A percentile compares a stretch with the other conserved stretches of the same genome.
Conservation (phyloP, 352 stramenopile species). For the Globisporangium polare region DNA sequence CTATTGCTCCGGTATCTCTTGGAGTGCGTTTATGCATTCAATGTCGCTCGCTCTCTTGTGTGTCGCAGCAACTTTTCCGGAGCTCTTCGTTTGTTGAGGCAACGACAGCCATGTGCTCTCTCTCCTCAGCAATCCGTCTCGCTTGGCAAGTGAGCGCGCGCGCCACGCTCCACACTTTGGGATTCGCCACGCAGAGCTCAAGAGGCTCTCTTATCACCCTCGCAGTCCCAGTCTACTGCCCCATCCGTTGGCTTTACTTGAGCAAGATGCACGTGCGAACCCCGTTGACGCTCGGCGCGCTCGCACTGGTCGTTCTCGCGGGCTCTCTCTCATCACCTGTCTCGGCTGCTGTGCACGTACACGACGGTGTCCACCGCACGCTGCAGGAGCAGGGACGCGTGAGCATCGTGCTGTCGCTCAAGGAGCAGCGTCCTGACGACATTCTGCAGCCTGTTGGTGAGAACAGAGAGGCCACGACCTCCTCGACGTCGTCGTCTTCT, state of each 20-base stretch:
- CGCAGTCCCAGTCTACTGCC: neutral
- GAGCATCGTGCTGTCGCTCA: slow-evolving; percentile 36
- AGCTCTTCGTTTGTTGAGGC: neutral
- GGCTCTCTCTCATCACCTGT: neutral
- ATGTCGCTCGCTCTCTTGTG: too few relatives aligned
- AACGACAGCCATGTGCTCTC: neutral
- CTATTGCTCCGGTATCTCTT: too few relatives aligned
- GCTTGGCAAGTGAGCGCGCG: neutral
- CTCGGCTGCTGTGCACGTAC: slow-evolving; percentile 10
- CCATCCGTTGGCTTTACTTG: neutral
- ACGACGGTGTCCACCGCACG: slow-evolving; percentile 16
- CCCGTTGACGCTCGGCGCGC: slow-evolving; percentile 4
- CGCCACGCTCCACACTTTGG: neutral
- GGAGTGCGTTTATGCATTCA: too few relatives aligned
- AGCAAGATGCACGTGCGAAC: slow-evolving; percentile 5
- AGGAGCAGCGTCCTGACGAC: slow-evolving; percentile 19
- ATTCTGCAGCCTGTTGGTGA: slow-evolving; percentile 10
- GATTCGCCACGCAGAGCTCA: neutral
- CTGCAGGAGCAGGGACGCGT: slow-evolving; percentile 16
- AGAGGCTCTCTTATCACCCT: neutral
- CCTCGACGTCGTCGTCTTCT: neutral
- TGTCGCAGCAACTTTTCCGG: too few relatives aligned
- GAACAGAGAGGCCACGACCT: slow-evolving; percentile 1
- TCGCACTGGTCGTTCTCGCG: slow-evolving; percentile 1
- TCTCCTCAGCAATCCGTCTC: neutral